Evolutionary conservation across 2,329 filamentous ascomycete genomes (phyloP), one percentile per base, ranked within the genome.

Genomic region (Botrytis deweyae): DNA sequence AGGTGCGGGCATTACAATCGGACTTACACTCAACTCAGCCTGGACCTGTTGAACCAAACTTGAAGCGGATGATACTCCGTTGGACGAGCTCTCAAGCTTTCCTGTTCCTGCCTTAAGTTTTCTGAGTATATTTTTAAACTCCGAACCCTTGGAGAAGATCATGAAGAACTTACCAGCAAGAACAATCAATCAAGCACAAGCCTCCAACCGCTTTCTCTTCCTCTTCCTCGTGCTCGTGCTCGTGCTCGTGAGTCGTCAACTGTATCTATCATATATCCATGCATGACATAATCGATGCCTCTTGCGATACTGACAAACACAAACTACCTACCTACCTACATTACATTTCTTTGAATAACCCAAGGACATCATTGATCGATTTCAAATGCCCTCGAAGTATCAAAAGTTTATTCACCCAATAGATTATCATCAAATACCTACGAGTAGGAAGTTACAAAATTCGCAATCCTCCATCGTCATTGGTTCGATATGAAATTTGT

Each of bases 1-100:
- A 36, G 36, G n/a, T 62, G 38, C 33, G 33, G 46, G 7, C 25
- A 22, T 25, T 49, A 33, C 33, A 22, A 38, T 61, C 33, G 58
- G 18, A 38, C 33, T 61, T 38, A 38, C 33, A 61, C 33, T 38
- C 33, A 22, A 29, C 29, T 29, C 29, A 29, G 22, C 33, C 59
- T 38, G 49, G 49, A n/a, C 49, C 49, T n/a, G 52, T 55, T 55
- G 36, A 62, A 62, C 59, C 59, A 62, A 62, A 18, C 22, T 62
- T 40, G 36, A 62, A 62, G 59, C 59, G 59, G 62, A 64, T 44
- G 62, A 63, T 63, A 62, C 59, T 62, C 59, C 33, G 58, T 61
- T 22, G 58, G 22, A 61, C 58, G 33, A 25, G 58, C 18, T 61
- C 33, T 38, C 25, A 36, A 38, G 20, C 58, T 61, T 61, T 62